A percentile compares a stretch with the other conserved stretches of the same genome.
Evolutionary conservation across 2,329 filamentous ascomycete species (phyloP).

Genomic region (Sporothrix variecibatus): DNA sequence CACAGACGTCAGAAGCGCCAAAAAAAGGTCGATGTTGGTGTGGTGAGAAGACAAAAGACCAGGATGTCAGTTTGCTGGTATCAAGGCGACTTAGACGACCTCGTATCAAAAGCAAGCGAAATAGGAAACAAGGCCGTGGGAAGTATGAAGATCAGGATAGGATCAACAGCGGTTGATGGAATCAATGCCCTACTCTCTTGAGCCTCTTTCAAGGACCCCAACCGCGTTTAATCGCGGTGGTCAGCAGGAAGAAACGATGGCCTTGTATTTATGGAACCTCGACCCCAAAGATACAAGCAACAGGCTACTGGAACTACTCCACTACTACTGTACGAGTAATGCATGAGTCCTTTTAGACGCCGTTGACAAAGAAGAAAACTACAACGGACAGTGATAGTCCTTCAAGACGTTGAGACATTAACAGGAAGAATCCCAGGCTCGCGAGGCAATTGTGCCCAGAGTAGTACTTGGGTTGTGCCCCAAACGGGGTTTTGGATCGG

Average conservation of each 20-base stretch:
- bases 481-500: not conserved
- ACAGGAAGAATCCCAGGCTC: not conserved
- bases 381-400: not conserved
- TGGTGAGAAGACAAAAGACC: not conserved
- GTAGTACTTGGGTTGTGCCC: not conserved
- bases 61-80: not conserved
- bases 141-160: not conserved
- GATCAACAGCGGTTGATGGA: not conserved
- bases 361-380: constrained; percentile 4
- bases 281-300: not conserved
- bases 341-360: not conserved
- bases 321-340: not conserved
- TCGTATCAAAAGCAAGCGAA: not conserved
- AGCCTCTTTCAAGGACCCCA: not conserved
- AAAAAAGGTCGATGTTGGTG: not conserved
- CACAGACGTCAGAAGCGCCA: not conserved
- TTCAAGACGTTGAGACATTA: not conserved
- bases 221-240: not conserved
- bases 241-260: not conserved
- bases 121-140: not conserved
- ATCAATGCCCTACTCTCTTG: not conserved
- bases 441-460: not conserved
- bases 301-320: not conserved
- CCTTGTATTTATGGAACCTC: constrained; percentile 6
- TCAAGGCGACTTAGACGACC: not conserved